A percentile compares a stretch with the other conserved stretches of the same genome.
Evolutionary conservation across 306 rosid species (phyloP).

Genomic region (Luffa aegyptiaca): DNA sequence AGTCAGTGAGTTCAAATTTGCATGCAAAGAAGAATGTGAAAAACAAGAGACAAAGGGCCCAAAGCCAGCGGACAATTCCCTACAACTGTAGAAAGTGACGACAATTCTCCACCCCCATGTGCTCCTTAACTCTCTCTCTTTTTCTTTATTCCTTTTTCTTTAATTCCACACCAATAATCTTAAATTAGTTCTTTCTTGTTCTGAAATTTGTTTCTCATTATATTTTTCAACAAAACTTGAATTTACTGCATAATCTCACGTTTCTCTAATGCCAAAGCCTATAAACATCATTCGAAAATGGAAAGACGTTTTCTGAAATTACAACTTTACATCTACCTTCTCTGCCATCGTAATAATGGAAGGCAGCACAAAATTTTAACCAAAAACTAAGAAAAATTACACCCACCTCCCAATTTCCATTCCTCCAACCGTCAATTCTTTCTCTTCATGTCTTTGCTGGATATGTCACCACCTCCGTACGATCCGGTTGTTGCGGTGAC

Average conservation of each 20-base stretch:
- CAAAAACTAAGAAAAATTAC: neutral
- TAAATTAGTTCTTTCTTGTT: too few relatives aligned
- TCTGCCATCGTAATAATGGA: neutral
- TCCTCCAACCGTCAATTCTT: neutral
- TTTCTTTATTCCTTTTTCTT: too few relatives aligned
- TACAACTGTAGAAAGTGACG: neutral
- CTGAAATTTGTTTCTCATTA: too few relatives aligned
- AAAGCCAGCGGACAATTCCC: neutral
- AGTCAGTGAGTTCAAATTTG: neutral
- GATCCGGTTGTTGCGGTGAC: constrained; percentile 43
- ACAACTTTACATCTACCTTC: neutral
- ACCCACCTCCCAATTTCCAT: too few relatives aligned
- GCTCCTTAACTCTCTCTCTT: too few relatives aligned
- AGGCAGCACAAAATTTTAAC: neutral
- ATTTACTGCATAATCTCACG: too few relatives aligned
- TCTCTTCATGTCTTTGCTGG: constrained; percentile 55
- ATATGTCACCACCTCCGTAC: constrained; percentile 49
- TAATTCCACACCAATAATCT: too few relatives aligned
- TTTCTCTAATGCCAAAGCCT: too few relatives aligned
- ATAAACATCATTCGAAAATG: neutral
- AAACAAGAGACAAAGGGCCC: neutral
- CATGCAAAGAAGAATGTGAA: neutral
- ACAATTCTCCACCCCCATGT: too few relatives aligned
- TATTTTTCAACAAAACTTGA: too few relatives aligned
- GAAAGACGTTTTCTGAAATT: neutral